These are phyloP conservation scores for Ziziphus jujuba DNA, from an alignment of 306 rosid species.

Conservation along the genomic window DNA sequence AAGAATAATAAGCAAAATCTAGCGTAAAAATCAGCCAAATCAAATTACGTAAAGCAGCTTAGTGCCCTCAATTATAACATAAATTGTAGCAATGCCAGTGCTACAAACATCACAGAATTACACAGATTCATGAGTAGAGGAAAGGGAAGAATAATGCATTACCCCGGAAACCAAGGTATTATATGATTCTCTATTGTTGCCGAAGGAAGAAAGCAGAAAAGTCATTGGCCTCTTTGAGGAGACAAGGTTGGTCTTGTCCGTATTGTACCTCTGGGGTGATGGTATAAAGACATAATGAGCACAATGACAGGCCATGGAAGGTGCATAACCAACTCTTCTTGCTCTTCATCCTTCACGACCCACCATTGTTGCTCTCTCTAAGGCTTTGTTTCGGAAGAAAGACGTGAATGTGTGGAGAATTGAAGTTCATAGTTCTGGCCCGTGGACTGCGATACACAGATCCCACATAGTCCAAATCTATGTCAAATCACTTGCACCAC, in stretches of 20 bases:
- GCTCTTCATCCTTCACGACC: conserved; percentile 58
- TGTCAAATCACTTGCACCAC: conserved; percentile 52
- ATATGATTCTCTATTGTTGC: conserved; percentile 51
- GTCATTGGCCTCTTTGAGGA: conserved; percentile 46
- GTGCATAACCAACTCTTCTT: conserved; percentile 52
- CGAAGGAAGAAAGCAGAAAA: conserved; percentile 45
- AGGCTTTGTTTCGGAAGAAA: conserved; percentile 1
- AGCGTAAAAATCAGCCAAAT: no score
- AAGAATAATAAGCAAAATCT: no score
- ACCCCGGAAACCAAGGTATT: conserved; percentile 84
- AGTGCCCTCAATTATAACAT: conserved; percentile 17
- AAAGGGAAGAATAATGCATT: neutral
- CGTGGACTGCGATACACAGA: conserved; percentile 50
- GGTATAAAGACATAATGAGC: conserved; percentile 53
- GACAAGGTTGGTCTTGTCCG: conserved; percentile 26
- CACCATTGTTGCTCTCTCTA: conserved; percentile 43
- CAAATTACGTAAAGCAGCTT: no score
- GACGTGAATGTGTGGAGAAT: conserved; percentile 33
- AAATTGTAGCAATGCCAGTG: conserved; percentile 12
- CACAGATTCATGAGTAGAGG: neutral
- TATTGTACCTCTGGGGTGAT: conserved; percentile 40
- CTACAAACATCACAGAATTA: neutral
- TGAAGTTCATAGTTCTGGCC: conserved; percentile 30
- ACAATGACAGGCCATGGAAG: conserved; percentile 84
- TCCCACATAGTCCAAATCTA: conserved; percentile 39